Evolutionary conservation across 768 basidiomycete species (phyloP), one percentile per base, ranked within the genome.

Genomic region (Suillus fuscotomentosus): DNA sequence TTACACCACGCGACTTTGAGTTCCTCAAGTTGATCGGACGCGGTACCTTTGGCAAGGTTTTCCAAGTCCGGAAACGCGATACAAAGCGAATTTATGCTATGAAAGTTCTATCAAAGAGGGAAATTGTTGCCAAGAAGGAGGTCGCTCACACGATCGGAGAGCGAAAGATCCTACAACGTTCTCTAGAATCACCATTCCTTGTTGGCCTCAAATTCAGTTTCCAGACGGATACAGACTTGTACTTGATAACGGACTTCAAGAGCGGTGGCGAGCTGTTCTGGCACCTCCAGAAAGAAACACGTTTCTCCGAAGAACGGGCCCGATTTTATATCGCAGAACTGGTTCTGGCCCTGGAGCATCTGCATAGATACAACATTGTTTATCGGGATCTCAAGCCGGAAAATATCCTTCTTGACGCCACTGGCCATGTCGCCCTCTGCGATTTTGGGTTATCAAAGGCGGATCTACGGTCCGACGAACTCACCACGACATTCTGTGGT

Each of bases 71-170:
- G 66, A 99, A 99, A 80, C 89, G 84, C 75, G 96, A 99, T 80
- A 99, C 97, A 48, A 92, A 94, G 77, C 92, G 97, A 54, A 99
- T 99, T 79, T 99, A 98, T 81, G 97, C 97, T 60, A 99, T 99
- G 97, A 99, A 99, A 74, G 94, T 99, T 63, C 84, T 99, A 45
- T 96, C 94, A 39, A 99, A 99, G 81, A 96, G 94, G 82, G 97
- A 99, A 78, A 99, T 99, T 70, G 88, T 99, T 62, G 96, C 94
- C 31, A 99, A 98, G 84, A 99, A 99, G 78, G 97, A 99, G 77
- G 95, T 99, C 53, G 97, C 97, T 10, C 97, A 99, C 76, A 99
- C 97, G 17, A 99, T 99, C 63, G 97, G 97, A 70, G 97, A 99
- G 78, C 90, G 97, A 77, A 99, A 99, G 82, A 99, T 99, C 74